These are phyloP conservation scores for Fraxinus velutina DNA, from an alignment of 305 asterid genomes.

Conservation along the genomic window DNA sequence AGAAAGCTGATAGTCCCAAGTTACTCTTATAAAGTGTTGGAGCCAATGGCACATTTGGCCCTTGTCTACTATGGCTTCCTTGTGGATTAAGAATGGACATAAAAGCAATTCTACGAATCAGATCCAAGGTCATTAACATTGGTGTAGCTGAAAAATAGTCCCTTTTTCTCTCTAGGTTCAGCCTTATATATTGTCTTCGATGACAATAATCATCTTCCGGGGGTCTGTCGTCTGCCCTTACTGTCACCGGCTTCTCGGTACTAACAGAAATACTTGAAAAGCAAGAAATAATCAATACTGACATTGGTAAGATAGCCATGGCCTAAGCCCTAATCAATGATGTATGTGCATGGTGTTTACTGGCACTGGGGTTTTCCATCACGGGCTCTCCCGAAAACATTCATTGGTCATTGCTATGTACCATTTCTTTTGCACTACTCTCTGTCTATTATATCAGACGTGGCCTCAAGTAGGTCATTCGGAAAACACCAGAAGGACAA, in stretches of 20 bases:
- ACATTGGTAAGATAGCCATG: constrained; percentile 63
- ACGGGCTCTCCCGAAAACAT: constrained; percentile 25
- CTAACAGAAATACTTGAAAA: constrained; percentile 52
- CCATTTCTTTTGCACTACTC: constrained; percentile 32
- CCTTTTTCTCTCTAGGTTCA: constrained; percentile 52
- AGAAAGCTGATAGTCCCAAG: constrained; percentile 51
- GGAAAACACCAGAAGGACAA: constrained; percentile 66
- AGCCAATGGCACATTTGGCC: constrained; percentile 84
- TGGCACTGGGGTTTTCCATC: constrained; percentile 45
- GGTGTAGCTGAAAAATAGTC: constrained; percentile 52
- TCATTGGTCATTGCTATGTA: constrained; percentile 47
- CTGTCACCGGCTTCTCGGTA: constrained; percentile 60
- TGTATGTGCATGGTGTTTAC: constrained; percentile 52
- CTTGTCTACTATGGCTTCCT: constrained; percentile 66
- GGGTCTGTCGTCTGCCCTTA: constrained; percentile 47
- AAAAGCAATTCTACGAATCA: constrained; percentile 44
- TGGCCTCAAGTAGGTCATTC: constrained; percentile 52
- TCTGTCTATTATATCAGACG: constrained; percentile 57
- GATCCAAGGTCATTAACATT: constrained; percentile 46
- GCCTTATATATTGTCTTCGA: constrained; percentile 38
- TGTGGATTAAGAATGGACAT: constrained; percentile 63
- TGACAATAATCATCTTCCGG: constrained; percentile 44
- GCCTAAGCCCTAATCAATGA: constrained; percentile 55
- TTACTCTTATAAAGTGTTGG: constrained; percentile 55
- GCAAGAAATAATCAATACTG: constrained; percentile 65